Conservation (phyloP, 1,139 yeast species). For the Magnusiomyces suaveolens region DNA sequence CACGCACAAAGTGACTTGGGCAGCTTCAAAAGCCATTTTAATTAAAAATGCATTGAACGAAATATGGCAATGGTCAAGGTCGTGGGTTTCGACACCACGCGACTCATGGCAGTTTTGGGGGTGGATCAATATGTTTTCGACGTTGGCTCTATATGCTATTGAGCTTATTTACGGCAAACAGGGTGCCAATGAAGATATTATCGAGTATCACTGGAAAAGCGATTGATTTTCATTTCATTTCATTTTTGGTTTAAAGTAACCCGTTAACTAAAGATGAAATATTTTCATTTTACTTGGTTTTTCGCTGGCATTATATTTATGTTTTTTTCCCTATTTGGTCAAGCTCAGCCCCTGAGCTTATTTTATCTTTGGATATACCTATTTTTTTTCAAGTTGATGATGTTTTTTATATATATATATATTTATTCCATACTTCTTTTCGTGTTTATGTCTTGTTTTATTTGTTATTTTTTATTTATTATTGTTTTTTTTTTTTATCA, state of each 20-base stretch:
- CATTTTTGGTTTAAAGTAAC: neutral
- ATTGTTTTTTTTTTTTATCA: too few species aligned
- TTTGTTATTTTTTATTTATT: too few species aligned
- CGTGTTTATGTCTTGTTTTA: too few species aligned
- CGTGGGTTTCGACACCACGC: conserved; percentile 46
- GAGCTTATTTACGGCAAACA: conserved; percentile 47
- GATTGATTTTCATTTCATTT: neutral
- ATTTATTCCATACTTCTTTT: too few species aligned
- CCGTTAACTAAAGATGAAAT: neutral
- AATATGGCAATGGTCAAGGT: conserved; percentile 16
- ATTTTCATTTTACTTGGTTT: too few species aligned
- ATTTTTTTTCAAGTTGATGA: neutral
- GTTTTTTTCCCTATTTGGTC: neutral
- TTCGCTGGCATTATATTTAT: too few species aligned
- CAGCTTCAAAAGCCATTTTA: neutral
- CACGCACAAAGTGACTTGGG: neutral
- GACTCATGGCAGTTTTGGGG: conserved; percentile 83
- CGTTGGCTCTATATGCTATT: conserved; percentile 66
- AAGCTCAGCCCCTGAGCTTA: neutral
- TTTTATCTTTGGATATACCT: too few species aligned
- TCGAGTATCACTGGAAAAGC: conserved; percentile 10
- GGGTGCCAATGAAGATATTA: conserved; percentile 22
- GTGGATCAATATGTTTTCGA: conserved; percentile 82
- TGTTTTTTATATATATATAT: neutral
- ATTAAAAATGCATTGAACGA: neutral